Percentiles rank a stretch among this genome's conserved stretches.
These are phyloP conservation scores for Apostasia ramifera DNA, from an alignment of 106 monocot species.

Conservation along the genomic window DNA sequence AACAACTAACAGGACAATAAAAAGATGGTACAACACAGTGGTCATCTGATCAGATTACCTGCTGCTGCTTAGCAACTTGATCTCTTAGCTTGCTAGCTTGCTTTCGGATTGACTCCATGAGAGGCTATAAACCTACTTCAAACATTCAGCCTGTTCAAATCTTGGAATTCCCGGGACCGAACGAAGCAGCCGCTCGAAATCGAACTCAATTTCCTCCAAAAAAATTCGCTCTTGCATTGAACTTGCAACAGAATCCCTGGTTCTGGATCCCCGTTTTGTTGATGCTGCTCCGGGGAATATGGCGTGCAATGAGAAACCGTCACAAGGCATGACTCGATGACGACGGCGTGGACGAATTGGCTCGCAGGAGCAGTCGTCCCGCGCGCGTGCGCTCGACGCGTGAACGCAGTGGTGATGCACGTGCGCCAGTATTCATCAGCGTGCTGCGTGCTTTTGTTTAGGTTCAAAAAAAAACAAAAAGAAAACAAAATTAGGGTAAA, in stretches of 20 bases:
- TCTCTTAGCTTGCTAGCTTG: constrained; percentile 60
- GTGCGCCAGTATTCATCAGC: not conserved
- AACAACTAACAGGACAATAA: too few relatives aligned
- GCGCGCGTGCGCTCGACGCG: not conserved
- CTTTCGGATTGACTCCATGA: constrained; percentile 55
- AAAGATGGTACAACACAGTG: too few relatives aligned
- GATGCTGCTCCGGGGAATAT: not conserved
- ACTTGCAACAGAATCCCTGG: not conserved
- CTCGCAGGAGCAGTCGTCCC: not conserved
- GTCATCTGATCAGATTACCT: constrained; percentile 19
- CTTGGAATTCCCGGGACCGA: not conserved
- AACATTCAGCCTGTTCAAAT: not conserved
- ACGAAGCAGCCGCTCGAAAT: not conserved
- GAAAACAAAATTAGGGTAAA: too few relatives aligned
- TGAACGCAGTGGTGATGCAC: not conserved
- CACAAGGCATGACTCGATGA: not conserved
- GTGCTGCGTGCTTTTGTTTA: too few relatives aligned
- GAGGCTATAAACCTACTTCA: not conserved
- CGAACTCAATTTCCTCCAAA: not conserved
- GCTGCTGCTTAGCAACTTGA: constrained; percentile 63
- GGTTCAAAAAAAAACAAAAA: too few relatives aligned
- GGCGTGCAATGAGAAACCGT: not conserved
- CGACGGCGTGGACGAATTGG: not conserved
- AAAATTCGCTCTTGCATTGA: not conserved
- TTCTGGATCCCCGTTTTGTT: not conserved